Evolutionary conservation across 345 rosid species (phyloP).

Genomic region (Linum usitatissimum): DNA sequence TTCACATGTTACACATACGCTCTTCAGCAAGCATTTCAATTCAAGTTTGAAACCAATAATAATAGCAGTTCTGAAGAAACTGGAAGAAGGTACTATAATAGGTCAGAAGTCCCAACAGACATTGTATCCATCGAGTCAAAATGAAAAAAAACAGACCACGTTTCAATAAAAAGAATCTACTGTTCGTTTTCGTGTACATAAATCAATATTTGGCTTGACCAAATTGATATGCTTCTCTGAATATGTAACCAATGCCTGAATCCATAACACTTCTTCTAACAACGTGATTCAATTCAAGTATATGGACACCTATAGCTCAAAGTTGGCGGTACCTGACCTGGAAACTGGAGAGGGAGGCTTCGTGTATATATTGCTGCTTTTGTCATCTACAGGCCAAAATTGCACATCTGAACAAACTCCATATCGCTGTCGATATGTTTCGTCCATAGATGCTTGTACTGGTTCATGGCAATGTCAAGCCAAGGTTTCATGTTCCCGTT

Average conservation of each 20-base stretch:
- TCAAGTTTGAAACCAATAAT: too few relatives aligned
- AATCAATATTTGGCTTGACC: slow-evolving; percentile 18
- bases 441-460: slow-evolving; percentile 80
- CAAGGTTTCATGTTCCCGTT: slow-evolving; percentile 98
- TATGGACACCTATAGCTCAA: slow-evolving; percentile 26
- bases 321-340: slow-evolving; percentile 17
- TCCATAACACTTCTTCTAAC: slow-evolving; percentile 15
- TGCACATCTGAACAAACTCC: slow-evolving; percentile 30
- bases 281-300: slow-evolving; percentile 11
- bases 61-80: too few relatives aligned
- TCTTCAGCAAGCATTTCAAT: too few relatives aligned
- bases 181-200: background rate
- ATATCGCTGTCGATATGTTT: slow-evolving; percentile 56
- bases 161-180: background rate
- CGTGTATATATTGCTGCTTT: background rate
- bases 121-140: background rate
- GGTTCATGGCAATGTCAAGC: slow-evolving; percentile 89
- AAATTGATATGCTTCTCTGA: slow-evolving; percentile 15
- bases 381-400: slow-evolving; percentile 51
- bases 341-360: background rate
- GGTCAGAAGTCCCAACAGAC: background rate
- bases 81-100: too few relatives aligned
- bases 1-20: too few relatives aligned
- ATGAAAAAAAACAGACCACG: background rate
- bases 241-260: slow-evolving; percentile 15